A percentile compares a stretch with the other conserved stretches of the same genome.
Evolutionary conservation across 768 basidiomycete species (phyloP).

Genomic region (Russula foetens): DNA sequence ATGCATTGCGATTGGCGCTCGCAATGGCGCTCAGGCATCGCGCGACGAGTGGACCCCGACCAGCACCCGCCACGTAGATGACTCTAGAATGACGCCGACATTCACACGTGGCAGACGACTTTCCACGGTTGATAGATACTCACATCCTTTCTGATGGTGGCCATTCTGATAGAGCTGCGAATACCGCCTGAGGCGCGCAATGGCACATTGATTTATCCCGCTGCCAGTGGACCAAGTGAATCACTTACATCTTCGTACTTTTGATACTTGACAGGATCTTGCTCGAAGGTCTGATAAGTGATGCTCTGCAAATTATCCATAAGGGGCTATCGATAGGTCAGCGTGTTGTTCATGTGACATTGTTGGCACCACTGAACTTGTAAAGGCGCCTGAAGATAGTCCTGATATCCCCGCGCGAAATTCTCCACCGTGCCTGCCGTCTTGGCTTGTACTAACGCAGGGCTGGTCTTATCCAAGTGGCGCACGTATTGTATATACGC

Average conservation of each 20-base stretch:
- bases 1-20: constrained; percentile 51
- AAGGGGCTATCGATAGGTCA: constrained; percentile 53
- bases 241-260: constrained; percentile 82
- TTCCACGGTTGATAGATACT: constrained; percentile 27
- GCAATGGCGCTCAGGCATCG: constrained; percentile 73
- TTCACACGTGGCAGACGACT: background rate
- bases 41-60: constrained; percentile 86
- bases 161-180: constrained; percentile 68
- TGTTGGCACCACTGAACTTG: constrained; percentile 45
- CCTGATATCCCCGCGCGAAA: constrained; percentile 89
- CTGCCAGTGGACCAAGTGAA: background rate
- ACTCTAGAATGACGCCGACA: constrained; percentile 37
- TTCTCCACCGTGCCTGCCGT: constrained; percentile 75
- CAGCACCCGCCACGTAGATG: constrained; percentile 90
- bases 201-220: background rate
- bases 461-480: constrained; percentile 74
- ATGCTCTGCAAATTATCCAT: constrained; percentile 96
- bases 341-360: constrained; percentile 5
- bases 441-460: constrained; percentile 51
- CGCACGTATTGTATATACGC: constrained; percentile 88
- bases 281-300: constrained; percentile 96
- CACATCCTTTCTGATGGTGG: constrained; percentile 54
- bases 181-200: constrained; percentile 53
- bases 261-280: constrained; percentile 93
- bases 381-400: constrained; percentile 90